A percentile compares a stretch with the other conserved stretches of the same genome.
phyloP scores from a whole-genome alignment of 2,329 filamentous ascomycete genomes.

The Sclerotinia subarctica region DNA sequence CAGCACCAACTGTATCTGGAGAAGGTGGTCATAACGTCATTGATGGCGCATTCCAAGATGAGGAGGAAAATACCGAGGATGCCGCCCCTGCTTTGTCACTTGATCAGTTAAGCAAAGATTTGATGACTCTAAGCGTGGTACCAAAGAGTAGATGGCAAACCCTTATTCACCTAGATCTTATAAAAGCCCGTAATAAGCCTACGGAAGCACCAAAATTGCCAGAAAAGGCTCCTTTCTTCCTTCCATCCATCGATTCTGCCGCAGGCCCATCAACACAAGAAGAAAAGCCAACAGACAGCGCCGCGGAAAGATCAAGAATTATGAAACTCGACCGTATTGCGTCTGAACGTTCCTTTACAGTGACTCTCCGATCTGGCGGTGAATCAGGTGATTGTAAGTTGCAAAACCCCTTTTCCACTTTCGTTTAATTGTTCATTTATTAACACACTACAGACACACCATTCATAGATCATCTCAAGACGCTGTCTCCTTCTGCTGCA shows the following conservation, averaged over 20 bases:
- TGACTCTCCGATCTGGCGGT: slow-evolving; percentile 53
- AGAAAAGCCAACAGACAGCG: slow-evolving; percentile 36
- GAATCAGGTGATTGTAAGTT: slow-evolving; percentile 59
- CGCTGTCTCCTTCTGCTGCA: slow-evolving; percentile 76
- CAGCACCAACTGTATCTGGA: slow-evolving; percentile 72
- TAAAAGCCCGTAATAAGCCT: slow-evolving; percentile 89
- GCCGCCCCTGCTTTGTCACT: slow-evolving; percentile 54
- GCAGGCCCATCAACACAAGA: slow-evolving; percentile 27
- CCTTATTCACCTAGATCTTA: slow-evolving; percentile 84
- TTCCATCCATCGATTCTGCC: slow-evolving; percentile 61
- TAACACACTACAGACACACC: slow-evolving; percentile 48
- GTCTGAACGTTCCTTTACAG: slow-evolving; percentile 57
- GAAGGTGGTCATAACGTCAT: slow-evolving; percentile 75
- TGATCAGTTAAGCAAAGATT: slow-evolving; percentile 76
- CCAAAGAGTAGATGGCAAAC: slow-evolving; percentile 94
- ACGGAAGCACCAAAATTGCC: slow-evolving; percentile 87
- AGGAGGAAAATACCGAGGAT: slow-evolving; percentile 50
- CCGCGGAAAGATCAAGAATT: slow-evolving; percentile 61
- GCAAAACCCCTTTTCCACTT: not conserved
- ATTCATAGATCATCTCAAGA: slow-evolving; percentile 76
- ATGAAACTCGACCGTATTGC: slow-evolving; percentile 60
- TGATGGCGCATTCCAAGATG: slow-evolving; percentile 68
- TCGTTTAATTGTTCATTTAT: slow-evolving; percentile 21
- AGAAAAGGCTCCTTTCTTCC: slow-evolving; percentile 93
- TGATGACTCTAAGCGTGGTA: slow-evolving; percentile 85